Evolutionary conservation across 176 grass and related monocot genomes (phyloP).

Genomic region (Triticum monococcum): DNA sequence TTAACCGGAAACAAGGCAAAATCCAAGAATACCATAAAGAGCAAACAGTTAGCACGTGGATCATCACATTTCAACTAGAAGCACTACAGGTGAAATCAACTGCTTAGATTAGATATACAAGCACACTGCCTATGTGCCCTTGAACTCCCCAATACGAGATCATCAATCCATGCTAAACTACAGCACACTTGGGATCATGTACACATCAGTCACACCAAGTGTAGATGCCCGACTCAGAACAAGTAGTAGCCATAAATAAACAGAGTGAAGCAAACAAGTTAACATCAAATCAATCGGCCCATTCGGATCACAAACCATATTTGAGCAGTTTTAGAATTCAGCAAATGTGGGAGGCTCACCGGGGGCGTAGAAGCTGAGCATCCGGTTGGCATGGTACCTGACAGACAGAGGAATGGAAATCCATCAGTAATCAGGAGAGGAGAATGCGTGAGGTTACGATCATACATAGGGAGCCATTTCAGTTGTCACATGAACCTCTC

Average conservation of each 20-base stretch:
- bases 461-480: too few relatives aligned
- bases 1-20: background rate
- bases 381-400: constrained; percentile 97
- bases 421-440: background rate
- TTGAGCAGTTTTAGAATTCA: too few relatives aligned
- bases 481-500: too few relatives aligned
- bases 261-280: too few relatives aligned
- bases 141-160: background rate
- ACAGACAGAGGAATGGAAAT: background rate
- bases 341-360: constrained; percentile 37
- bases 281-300: too few relatives aligned
- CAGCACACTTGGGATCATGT: too few relatives aligned
- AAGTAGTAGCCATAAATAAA: too few relatives aligned
- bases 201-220: too few relatives aligned
- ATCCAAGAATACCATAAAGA: background rate
- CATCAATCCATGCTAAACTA: too few relatives aligned
- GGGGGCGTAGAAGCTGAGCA: constrained; percentile 99
- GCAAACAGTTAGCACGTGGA: background rate
- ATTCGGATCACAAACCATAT: too few relatives aligned
- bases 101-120: background rate
- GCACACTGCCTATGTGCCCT: background rate
- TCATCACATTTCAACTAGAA: background rate
- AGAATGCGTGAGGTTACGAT: too few relatives aligned
- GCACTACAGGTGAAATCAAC: background rate
- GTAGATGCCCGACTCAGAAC: background rate